Percentiles rank a stretch among this genome's conserved stretches.
phyloP scores from a whole-genome alignment of 1,284 basidiomycete species.

The Lignosus rhinocerotis region DNA sequence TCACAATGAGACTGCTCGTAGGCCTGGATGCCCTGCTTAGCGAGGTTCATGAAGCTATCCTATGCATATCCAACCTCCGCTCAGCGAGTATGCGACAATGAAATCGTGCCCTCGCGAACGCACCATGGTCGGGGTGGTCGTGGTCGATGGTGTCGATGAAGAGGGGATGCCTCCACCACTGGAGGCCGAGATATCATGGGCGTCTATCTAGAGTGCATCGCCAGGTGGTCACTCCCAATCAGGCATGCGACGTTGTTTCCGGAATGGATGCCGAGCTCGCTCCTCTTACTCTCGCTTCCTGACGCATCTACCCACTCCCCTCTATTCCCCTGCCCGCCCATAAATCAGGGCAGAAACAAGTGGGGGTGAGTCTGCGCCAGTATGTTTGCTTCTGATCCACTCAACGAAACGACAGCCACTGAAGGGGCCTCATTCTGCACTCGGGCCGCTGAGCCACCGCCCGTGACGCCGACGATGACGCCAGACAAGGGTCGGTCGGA shows the following conservation, averaged over 20 bases:
- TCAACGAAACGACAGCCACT: no score
- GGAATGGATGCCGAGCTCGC: no score
- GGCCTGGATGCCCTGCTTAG: constrained; percentile 60
- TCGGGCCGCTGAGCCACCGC: no score
- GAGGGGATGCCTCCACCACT: background rate
- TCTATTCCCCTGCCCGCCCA: no score
- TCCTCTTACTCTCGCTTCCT: no score
- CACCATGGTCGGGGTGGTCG: constrained; percentile 15
- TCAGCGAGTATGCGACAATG: background rate
- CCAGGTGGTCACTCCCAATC: background rate
- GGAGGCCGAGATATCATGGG: background rate
- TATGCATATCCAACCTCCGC: constrained; percentile 24
- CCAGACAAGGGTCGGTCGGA: no score
- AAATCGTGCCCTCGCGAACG: background rate
- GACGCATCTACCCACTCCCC: no score
- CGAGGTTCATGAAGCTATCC: constrained; percentile 68
- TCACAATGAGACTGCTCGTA: constrained; percentile 35
- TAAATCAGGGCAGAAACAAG: no score
- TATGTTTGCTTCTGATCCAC: no score
- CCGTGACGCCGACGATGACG: no score
- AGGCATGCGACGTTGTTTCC: background rate
- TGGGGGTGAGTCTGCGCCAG: no score
- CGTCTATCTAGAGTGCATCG: constrained; percentile 17
- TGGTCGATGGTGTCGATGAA: constrained; percentile 2
- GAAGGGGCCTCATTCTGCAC: no score